phyloP scores from a whole-genome alignment of 148 eudicot genomes.

The Suaeda aralocaspica region DNA sequence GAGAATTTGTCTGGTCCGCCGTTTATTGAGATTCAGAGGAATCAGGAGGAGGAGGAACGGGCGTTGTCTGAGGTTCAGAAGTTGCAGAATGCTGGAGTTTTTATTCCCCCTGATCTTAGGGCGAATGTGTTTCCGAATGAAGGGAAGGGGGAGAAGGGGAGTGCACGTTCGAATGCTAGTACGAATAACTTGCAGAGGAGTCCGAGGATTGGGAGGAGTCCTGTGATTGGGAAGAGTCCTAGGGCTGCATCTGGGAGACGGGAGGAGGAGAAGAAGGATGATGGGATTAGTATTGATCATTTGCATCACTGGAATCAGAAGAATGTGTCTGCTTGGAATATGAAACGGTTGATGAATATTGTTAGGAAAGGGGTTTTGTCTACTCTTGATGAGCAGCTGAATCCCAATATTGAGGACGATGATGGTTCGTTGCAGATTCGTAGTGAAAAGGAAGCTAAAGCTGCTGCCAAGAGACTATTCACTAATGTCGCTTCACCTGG shows the following conservation, averaged over 20 bases:
- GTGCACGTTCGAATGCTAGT: constrained; percentile 37
- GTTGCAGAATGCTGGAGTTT: constrained; percentile 57
- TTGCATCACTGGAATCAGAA: constrained; percentile 73
- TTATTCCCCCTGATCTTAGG: constrained; percentile 50
- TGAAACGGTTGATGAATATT: constrained; percentile 76
- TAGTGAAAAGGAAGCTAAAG: constrained; percentile 63
- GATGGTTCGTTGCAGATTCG: constrained; percentile 48
- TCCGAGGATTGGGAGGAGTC: constrained; percentile 36
- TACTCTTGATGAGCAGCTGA: constrained; percentile 64
- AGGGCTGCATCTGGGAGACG: constrained; percentile 26
- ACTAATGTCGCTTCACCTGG: constrained; percentile 60
- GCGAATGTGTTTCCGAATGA: constrained; percentile 45
- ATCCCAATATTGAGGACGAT: constrained; percentile 44
- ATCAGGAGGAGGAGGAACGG: constrained; percentile 57
- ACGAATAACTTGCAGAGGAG: constrained; percentile 34
- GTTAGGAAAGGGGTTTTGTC: constrained; percentile 61
- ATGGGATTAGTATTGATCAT: constrained; percentile 67
- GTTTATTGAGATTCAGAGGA: constrained; percentile 35
- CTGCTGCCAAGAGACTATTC: constrained; percentile 62
- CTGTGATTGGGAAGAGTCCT: constrained; percentile 41
- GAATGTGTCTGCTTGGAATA: constrained; percentile 95
- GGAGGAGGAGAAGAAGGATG: constrained; percentile 35
- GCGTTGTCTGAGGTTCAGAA: constrained; percentile 45
- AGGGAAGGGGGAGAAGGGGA: constrained; percentile 34
- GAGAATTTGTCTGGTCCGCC: constrained; percentile 68